Evolutionary conservation across 306 rosid genomes (phyloP), one percentile per base, ranked within the genome.

Genomic region (Alnus rubra): DNA sequence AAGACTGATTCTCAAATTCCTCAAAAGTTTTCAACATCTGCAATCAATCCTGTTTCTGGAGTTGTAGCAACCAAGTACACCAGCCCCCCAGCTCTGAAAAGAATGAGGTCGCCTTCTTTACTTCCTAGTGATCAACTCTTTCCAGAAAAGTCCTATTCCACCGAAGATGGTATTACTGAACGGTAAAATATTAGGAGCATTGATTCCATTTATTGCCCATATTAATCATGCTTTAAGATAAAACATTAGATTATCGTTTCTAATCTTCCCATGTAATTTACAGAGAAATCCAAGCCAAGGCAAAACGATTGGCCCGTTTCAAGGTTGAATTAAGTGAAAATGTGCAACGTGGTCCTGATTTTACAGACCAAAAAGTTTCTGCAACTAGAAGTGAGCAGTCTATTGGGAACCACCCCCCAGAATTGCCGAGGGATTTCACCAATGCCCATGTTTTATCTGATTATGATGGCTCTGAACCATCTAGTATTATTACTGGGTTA

Each of bases 231-330:
- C 42, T 74, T 75, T 69, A 12, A 77, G 2, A 7, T 18, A 1
- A 9, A 3, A 28, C 77, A 30, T 39, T 19, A 83, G 51, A 76
- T 74, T 52, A 51, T 54, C 49, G 30, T 65, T 75, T 47, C 74
- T 45, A 74, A 30, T 13, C 67, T 35, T 54, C 74, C 67, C 79
- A 78, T 84, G 52, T 56, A 44, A 54, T 73, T 81, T 81, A 37
- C 84, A 95, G 99, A 39, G 98, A 95, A 87, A 85, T 76, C 81
- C 87, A 80, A 87, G 97, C 98, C 74, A 95, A 95, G 88, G 98
- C 98, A 70, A 95, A 91, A 92, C 90, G 99, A 73, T 84, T 89
- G 81, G 98, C 93, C 50, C 97, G 98, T 74, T 95, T 95, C 90
- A 95, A 89, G 87, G 88, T 79, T 63, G 99, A 95, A 37, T 85